Evolutionary conservation across 2,329 filamentous ascomycete genomes (phyloP).

Genomic region (Penicillium crustosum): DNA sequence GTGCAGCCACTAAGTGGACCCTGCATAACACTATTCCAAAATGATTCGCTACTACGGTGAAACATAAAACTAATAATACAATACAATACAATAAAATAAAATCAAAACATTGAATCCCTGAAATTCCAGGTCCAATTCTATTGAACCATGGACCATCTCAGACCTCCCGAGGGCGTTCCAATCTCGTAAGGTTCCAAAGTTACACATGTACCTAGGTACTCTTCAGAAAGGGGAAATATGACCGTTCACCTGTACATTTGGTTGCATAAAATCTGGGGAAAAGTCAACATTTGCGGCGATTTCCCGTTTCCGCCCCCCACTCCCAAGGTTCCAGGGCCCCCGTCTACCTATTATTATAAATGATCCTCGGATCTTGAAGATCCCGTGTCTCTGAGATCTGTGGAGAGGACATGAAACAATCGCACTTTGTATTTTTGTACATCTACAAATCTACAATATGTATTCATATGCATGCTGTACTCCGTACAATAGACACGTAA

Average conservation of each 20-base stretch:
- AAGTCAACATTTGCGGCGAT: background rate
- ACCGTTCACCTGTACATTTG: background rate
- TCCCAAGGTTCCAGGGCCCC: background rate
- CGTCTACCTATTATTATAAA: background rate
- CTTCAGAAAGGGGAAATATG: background rate
- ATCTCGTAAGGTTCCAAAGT: background rate
- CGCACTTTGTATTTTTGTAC: too few species aligned
- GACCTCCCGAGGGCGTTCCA: background rate
- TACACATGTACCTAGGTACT: too few species aligned
- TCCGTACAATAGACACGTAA: too few species aligned
- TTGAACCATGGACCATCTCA: background rate
- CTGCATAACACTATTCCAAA: constrained; percentile 3
- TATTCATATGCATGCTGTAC: too few species aligned
- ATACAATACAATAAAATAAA: background rate
- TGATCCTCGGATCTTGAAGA: background rate
- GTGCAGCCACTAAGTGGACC: constrained; percentile 4
- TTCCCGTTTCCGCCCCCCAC: background rate
- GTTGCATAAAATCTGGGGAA: constrained; percentile 6
- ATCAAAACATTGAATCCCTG: background rate
- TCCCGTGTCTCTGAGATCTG: constrained; percentile 1
- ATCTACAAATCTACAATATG: too few species aligned
- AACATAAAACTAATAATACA: background rate
- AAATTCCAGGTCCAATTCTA: background rate
- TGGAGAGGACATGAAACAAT: background rate
- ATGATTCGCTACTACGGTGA: background rate